Conservation (phyloP, 495 filamentous ascomycete species). For the Penicillium longicatenatum region DNA sequence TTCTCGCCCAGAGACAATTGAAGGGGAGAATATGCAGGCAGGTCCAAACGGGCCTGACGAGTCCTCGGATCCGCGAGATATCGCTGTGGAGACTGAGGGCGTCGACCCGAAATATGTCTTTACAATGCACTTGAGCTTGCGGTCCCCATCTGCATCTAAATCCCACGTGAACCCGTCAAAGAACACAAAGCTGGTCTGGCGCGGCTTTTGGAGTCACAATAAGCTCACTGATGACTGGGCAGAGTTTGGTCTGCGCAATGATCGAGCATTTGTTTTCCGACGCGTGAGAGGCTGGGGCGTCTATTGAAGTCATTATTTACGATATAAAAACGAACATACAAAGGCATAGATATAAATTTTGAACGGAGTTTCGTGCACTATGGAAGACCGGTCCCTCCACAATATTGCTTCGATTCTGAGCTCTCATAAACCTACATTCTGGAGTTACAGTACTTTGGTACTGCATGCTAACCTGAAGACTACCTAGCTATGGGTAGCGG, state of each 20-base stretch:
- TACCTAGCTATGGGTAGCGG: too few relatives aligned
- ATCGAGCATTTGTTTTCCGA: constrained; percentile 85
- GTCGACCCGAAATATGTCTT: constrained; percentile 76
- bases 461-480: too few relatives aligned
- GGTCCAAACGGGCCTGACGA: constrained; percentile 12
- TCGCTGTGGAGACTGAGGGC: constrained; percentile 87
- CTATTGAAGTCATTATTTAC: constrained; percentile 26
- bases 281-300: constrained; percentile 63
- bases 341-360: not conserved
- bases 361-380: not conserved
- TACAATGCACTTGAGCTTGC: constrained; percentile 71
- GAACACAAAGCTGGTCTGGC: constrained; percentile 87
- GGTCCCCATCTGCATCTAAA: constrained; percentile 54
- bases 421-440: too few relatives aligned
- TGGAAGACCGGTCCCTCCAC: too few relatives aligned
- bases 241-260: constrained; percentile 80
- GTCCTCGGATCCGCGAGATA: constrained; percentile 39
- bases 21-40: constrained; percentile 2
- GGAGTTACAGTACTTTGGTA: too few relatives aligned
- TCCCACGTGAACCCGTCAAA: constrained; percentile 42
- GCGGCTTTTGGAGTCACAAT: constrained; percentile 91
- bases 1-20: constrained; percentile 16
- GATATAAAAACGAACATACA: not conserved
- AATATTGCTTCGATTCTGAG: too few relatives aligned
- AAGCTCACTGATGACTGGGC: constrained; percentile 86